phyloP scores from a whole-genome alignment of 1,284 basidiomycete species.

The Quambalaria eucalypti region DNA sequence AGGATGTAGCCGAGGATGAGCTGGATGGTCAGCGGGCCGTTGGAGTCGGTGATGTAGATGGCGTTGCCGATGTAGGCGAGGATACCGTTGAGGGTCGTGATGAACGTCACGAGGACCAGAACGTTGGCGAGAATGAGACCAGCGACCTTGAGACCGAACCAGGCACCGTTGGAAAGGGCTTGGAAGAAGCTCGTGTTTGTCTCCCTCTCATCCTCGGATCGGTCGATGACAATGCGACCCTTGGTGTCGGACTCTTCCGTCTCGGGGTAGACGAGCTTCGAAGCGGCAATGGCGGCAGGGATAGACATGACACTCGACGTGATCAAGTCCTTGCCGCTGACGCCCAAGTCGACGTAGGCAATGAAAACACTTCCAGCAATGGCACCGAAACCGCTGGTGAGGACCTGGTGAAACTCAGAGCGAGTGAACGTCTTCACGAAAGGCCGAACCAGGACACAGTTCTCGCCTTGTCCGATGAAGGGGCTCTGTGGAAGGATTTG shows the following conservation, averaged over 20 bases:
- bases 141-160: conserved; percentile 74
- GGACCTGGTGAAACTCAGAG: conserved; percentile 76
- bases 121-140: conserved; percentile 76
- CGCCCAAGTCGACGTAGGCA: conserved; percentile 73
- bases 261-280: conserved; percentile 76
- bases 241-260: conserved; percentile 73
- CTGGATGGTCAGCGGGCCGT: conserved; percentile 62
- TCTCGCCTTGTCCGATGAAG: conserved; percentile 27
- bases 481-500: no score
- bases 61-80: conserved; percentile 80
- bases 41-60: conserved; percentile 61
- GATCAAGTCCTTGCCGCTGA: conserved; percentile 68
- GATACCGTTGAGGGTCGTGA: conserved; percentile 72
- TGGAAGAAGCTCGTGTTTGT: conserved; percentile 60
- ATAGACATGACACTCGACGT: conserved; percentile 90
- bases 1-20: conserved; percentile 72
- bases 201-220: conserved; percentile 55
- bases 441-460: conserved; percentile 52
- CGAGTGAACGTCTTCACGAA: conserved; percentile 80
- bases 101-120: conserved; percentile 61
- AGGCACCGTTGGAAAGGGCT: conserved; percentile 76
- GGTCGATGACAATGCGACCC: conserved; percentile 67
- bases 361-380: conserved; percentile 79
- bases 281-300: conserved; percentile 81
- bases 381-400: conserved; percentile 75